A percentile compares a stretch with the other conserved stretches of the same genome.
These are phyloP conservation scores for Heliamphora exappendiculata DNA, from an alignment of 148 eudicot species.

Conservation along the genomic window DNA sequence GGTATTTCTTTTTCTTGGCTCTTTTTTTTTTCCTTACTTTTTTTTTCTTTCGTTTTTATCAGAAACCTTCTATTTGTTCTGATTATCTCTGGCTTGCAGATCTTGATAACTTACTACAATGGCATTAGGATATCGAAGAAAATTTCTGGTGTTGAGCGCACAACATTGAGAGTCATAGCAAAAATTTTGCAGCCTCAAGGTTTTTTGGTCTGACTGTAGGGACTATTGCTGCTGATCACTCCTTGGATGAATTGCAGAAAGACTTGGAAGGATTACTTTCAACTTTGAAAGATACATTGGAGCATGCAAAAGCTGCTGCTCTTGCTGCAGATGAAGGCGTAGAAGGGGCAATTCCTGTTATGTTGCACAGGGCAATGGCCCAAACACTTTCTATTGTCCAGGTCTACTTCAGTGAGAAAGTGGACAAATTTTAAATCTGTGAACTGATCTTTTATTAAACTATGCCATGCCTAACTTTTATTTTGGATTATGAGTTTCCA, in stretches of 20 bases:
- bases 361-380: slow-evolving; percentile 89
- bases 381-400: slow-evolving; percentile 90
- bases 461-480: not conserved
- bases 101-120: slow-evolving; percentile 55
- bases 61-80: too few relatives aligned
- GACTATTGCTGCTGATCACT: slow-evolving; percentile 84
- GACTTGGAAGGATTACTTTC: slow-evolving; percentile 84
- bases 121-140: slow-evolving; percentile 76
- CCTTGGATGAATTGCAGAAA: slow-evolving; percentile 70
- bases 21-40: slow-evolving; percentile 5
- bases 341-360: slow-evolving; percentile 76
- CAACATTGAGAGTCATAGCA: slow-evolving; percentile 77
- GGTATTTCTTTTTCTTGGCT: slow-evolving; percentile 35
- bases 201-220: slow-evolving; percentile 80
- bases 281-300: slow-evolving; percentile 79
- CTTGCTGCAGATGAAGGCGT: slow-evolving; percentile 98
- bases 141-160: slow-evolving; percentile 73
- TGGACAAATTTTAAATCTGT: slow-evolving; percentile 8
- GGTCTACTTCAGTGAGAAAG: slow-evolving; percentile 90
- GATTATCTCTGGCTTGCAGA: slow-evolving; percentile 26
- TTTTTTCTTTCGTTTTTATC: too few relatives aligned
- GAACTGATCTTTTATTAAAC: not conserved
- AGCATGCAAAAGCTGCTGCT: slow-evolving; percentile 88
- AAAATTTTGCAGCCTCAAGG: slow-evolving; percentile 78
- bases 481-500: not conserved